Percentiles rank a stretch among this genome's conserved stretches.
Conservation (phyloP, 495 filamentous ascomycete species). For the Coniosporium apollinis region DNA sequence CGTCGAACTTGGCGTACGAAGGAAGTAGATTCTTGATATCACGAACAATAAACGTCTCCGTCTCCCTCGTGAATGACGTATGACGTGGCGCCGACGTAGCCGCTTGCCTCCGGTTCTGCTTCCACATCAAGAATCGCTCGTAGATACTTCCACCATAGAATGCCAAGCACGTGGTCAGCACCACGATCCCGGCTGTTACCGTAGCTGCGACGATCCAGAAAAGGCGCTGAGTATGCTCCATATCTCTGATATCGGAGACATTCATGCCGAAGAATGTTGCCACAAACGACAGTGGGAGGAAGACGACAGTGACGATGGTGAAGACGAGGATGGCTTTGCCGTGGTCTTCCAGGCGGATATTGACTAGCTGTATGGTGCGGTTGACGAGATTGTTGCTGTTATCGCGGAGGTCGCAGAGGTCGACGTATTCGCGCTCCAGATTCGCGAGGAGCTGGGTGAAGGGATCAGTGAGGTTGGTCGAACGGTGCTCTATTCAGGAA, state of each 20-base stretch:
- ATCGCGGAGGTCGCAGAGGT: conserved; percentile 21
- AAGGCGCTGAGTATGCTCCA: conserved; percentile 18
- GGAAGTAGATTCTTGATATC: no score
- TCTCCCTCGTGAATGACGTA: no score
- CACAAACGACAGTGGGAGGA: conserved; percentile 25
- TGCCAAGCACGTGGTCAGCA: conserved; percentile 18
- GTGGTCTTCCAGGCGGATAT: conserved; percentile 26
- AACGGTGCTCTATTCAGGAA: no score
- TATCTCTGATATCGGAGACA: conserved; percentile 24
- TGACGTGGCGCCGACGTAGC: no score
- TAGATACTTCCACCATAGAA: conserved; percentile 21
- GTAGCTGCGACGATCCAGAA: conserved; percentile 24
- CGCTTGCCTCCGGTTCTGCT: no score
- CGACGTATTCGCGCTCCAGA: conserved; percentile 20
- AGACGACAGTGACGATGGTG: conserved; percentile 27
- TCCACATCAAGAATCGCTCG: conserved; percentile 17
- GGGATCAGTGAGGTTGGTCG: conserved; percentile 17
- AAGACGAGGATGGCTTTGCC: conserved; percentile 27
- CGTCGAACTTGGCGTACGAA: no score
- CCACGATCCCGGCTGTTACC: conserved; percentile 19
- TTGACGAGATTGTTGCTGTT: conserved; percentile 25
- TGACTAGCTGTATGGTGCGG: conserved; percentile 26
- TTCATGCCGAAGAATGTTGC: conserved; percentile 29
- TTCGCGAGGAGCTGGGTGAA: conserved; percentile 21
- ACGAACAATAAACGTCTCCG: no score